Evolutionary conservation across 306 rosid genomes (phyloP).

Genomic region (Trifolium repens): DNA sequence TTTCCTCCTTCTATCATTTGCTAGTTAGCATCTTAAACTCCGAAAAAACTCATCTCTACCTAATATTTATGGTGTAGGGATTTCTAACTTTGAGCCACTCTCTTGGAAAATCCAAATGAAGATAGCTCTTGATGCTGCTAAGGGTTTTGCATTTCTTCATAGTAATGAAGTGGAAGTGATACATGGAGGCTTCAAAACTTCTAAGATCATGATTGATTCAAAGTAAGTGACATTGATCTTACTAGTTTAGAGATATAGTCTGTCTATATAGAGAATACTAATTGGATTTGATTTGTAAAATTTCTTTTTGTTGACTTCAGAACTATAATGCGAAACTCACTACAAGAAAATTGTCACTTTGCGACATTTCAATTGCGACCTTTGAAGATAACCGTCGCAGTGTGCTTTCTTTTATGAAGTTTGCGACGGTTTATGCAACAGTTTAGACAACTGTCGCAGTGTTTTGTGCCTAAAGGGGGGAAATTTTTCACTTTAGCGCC

Average conservation of each 20-base stretch:
- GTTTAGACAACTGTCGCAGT: too few relatives aligned
- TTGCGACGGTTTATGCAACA: too few relatives aligned
- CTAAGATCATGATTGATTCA: constrained; percentile 79
- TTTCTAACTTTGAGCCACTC: constrained; percentile 72
- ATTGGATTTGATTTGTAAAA: constrained; percentile 30
- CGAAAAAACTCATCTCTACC: background rate
- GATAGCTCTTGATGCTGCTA: constrained; percentile 79
- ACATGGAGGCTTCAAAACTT: constrained; percentile 70
- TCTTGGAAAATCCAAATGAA: constrained; percentile 76
- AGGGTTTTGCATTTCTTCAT: constrained; percentile 88
- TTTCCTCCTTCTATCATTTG: constrained; percentile 8
- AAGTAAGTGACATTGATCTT: constrained; percentile 47
- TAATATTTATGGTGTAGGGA: constrained; percentile 53
- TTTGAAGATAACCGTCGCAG: too few relatives aligned
- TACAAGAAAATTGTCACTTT: too few relatives aligned
- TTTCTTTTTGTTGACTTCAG: constrained; percentile 51
- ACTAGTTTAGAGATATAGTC: background rate
- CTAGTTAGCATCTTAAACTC: too few relatives aligned
- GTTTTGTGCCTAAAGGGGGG: too few relatives aligned
- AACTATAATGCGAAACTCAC: constrained; percentile 70
- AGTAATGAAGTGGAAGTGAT: constrained; percentile 57
- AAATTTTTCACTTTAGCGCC: too few relatives aligned
- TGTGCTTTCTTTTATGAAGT: too few relatives aligned
- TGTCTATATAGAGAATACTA: constrained; percentile 2
- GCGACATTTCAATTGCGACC: too few relatives aligned